Evolutionary conservation across 2,329 filamentous ascomycete genomes (phyloP).

Genomic region (Sarocladium strictum): DNA sequence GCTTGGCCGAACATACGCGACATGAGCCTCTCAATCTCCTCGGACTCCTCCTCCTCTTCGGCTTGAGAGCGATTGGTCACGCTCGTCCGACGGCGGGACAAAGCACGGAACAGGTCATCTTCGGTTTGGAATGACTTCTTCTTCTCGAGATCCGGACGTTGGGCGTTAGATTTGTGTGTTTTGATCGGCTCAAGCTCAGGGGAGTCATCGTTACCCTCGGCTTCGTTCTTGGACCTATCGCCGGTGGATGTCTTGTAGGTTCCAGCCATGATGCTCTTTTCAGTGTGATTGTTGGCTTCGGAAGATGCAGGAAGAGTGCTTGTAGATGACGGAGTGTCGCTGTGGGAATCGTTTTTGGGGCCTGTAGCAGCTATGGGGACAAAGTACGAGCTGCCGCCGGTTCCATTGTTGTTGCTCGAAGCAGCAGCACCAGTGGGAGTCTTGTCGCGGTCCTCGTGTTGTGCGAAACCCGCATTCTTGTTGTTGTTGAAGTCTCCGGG

Average conservation of each 20-base stretch:
- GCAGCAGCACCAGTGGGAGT: neutral
- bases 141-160: slow-evolving; percentile 17
- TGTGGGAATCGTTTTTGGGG: neutral
- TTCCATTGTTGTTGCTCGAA: slow-evolving; percentile 10
- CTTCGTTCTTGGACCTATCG: neutral
- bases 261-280: slow-evolving; percentile 3
- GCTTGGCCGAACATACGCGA: slow-evolving; percentile 65
- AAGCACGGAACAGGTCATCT: slow-evolving; percentile 43
- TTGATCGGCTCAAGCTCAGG: slow-evolving; percentile 23
- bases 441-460: neutral
- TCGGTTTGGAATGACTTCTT: slow-evolving; percentile 31
- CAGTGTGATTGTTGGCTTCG: slow-evolving; percentile 4
- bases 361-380: neutral
- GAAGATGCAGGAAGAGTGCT: neutral
- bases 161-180: slow-evolving; percentile 11
- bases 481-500: neutral
- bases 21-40: slow-evolving; percentile 57
- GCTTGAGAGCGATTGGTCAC: slow-evolving; percentile 18
- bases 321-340: neutral
- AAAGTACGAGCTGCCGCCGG: slow-evolving; percentile 7
- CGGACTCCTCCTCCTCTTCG: slow-evolving; percentile 35
- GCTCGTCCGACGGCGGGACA: slow-evolving; percentile 43
- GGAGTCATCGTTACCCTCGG: slow-evolving; percentile 4
- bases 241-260: neutral
- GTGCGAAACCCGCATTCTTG: neutral